Evolutionary conservation across 176 grass and related monocot genomes (phyloP).

Genomic region (Avena atlantica): DNA sequence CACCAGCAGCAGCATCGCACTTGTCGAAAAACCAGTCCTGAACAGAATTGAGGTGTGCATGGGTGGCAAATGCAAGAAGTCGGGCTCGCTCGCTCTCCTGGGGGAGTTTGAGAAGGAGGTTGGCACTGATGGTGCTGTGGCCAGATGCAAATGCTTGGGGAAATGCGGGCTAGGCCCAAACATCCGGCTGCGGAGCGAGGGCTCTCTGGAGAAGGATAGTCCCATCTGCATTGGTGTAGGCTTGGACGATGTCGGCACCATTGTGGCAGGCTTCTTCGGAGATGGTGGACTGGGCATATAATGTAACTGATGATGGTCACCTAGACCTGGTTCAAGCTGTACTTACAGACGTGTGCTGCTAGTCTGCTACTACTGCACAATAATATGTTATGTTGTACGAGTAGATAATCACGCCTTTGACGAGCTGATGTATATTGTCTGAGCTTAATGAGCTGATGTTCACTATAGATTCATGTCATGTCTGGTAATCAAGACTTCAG

Average conservation of each 20-base stretch:
- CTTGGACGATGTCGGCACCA: constrained; percentile 71
- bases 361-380: background rate
- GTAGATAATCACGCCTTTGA: background rate
- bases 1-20: background rate
- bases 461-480: background rate
- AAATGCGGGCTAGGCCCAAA: constrained; percentile 78
- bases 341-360: background rate
- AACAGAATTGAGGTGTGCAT: constrained; percentile 78
- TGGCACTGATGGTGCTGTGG: background rate
- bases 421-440: constrained; percentile 10
- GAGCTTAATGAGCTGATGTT: constrained; percentile 15
- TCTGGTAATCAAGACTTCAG: background rate
- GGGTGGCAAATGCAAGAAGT: constrained; percentile 85
- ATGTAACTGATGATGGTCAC: background rate
- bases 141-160: constrained; percentile 89
- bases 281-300: constrained; percentile 4
- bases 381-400: background rate
- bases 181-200: constrained; percentile 35
- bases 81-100: constrained; percentile 61
- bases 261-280: constrained; percentile 52
- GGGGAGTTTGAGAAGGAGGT: constrained; percentile 61
- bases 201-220: constrained; percentile 31
- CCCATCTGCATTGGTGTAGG: constrained; percentile 67
- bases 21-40: background rate
- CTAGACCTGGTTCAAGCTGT: background rate